Base-by-base conservation (phyloP, 306 rosid species). In the Quercus rubra region DNA sequence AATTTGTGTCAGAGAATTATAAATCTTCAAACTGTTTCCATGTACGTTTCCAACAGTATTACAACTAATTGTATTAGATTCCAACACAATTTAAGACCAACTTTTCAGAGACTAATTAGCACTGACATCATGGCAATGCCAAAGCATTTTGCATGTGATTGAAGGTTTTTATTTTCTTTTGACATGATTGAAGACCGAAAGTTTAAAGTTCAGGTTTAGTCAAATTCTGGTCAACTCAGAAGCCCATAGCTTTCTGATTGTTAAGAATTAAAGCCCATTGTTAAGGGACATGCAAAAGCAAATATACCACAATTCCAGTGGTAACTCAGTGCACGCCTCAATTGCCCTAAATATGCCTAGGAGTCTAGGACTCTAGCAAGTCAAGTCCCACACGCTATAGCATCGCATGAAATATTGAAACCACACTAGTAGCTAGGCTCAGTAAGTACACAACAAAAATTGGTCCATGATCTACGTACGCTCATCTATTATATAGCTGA, bases 141-240 rank as follows among this genome's bases (percentile, higher is more conserved):
- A 83, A 77, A 77, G 82, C 81, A 75, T 83, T 30, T 21, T 78
- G 86, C 90, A 82, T 82, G 91, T 77, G 87, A 74, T 46, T 10
- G 17, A 5, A 74, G 10, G 4, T 5, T 20, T 20, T 30, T 3
- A 19, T 21, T 21, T 57, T 38, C 13, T 33, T 52, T 74, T 67
- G 67, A 61, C 27, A 23, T 33, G 51, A 33, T 46, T 43, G 18
- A 66, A 76, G 52, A 76, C 74, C 70, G 73, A 77, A 84, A 81
- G 84, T 73, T 73, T 68, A 82, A 73, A 74, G 71, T 43, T 72
- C 10, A 76, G 74, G 71, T 56, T 77, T 15, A 76, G 23, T 87
- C 86, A 74, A 81, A 83, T 70, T 77, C 46, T 79, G 52, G 15
- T 63, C 85, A 81, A 70, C 78, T 80, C 77, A 74, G 61, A 76